Evolutionary conservation across 2,329 filamentous ascomycete species (phyloP).

Genomic region (Colletotrichum filicis): DNA sequence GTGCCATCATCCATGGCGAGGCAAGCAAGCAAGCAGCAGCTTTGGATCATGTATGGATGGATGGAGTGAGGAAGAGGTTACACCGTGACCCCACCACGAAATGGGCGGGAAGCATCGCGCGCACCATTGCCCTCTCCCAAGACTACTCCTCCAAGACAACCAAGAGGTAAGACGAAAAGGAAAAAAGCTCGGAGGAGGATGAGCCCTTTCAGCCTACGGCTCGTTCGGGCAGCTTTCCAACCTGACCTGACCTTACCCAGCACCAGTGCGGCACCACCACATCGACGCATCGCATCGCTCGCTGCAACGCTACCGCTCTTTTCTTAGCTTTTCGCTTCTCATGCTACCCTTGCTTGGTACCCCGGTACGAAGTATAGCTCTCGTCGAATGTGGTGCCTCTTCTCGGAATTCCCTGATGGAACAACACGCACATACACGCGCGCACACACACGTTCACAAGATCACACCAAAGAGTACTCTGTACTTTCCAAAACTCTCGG

Average conservation of each 20-base stretch:
- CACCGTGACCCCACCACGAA: conserved; percentile 19
- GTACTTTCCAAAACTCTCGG: background rate
- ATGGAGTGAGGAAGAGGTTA: conserved; percentile 3
- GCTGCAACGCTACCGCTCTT: conserved; percentile 17
- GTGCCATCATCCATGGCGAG: background rate
- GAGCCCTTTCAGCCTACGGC: conserved; percentile 56
- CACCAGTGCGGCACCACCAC: background rate
- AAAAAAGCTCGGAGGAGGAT: background rate
- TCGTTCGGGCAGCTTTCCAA: conserved; percentile 57
- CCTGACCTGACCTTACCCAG: conserved; percentile 25
- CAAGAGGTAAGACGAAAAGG: background rate
- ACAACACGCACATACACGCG: background rate
- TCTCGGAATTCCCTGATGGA: background rate
- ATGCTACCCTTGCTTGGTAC: background rate
- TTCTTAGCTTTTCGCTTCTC: conserved; percentile 9
- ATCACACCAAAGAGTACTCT: background rate
- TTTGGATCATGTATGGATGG: background rate
- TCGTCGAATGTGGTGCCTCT: background rate
- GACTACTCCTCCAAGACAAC: background rate
- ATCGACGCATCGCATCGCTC: conserved; percentile 3
- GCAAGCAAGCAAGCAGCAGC: background rate
- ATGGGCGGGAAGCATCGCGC: conserved; percentile 15
- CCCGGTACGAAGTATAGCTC: background rate
- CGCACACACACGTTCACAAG: background rate
- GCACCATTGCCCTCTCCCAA: background rate